Percentiles rank a stretch among this genome's conserved stretches.
Evolutionary conservation across 2,329 filamentous ascomycete genomes (phyloP).

Genomic region (Botrytis fabae): DNA sequence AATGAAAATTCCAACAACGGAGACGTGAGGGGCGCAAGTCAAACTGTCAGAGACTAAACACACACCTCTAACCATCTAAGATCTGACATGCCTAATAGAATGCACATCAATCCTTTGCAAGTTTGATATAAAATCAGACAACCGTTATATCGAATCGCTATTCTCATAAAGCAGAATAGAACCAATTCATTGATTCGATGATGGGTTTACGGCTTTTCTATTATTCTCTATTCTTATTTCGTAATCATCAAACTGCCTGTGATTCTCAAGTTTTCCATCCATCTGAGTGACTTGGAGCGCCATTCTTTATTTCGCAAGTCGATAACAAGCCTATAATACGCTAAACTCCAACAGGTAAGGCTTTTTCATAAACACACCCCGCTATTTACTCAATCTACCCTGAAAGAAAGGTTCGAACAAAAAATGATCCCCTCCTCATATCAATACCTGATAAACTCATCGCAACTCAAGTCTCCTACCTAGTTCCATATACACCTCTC

Average conservation of each 20-base stretch:
- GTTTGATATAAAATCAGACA: neutral
- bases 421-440: neutral
- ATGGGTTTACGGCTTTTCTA: neutral
- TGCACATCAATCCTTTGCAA: neutral
- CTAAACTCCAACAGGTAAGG: neutral
- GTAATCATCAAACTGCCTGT: neutral
- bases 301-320: neutral
- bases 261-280: neutral
- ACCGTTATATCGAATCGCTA: neutral
- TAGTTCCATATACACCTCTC: neutral
- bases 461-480: neutral
- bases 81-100: neutral
- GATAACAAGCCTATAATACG: neutral
- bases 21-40: no score
- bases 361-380: neutral
- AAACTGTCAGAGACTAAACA: neutral
- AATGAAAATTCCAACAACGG: neutral
- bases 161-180: neutral
- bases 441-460: conserved; percentile 1
- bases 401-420: conserved; percentile 13
- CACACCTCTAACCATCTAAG: neutral
- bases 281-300: neutral
- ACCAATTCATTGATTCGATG: neutral
- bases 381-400: neutral
- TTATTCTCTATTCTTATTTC: neutral